phyloP scores from a whole-genome alignment of 352 stramenopile species.

The Phytophthora boehmeriae region DNA sequence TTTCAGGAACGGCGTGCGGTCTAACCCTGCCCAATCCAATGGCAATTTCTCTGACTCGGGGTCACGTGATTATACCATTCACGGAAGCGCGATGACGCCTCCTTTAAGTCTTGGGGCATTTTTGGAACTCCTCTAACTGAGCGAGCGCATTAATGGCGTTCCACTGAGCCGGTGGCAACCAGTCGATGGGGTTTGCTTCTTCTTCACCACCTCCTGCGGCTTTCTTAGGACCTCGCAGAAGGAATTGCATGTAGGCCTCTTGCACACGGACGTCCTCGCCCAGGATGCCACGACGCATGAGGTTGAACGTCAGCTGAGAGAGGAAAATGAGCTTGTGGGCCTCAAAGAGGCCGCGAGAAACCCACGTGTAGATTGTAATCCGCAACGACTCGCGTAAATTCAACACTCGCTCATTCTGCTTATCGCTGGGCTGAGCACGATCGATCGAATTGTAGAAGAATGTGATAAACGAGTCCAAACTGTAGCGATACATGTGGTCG shows the following conservation, averaged over 20 bases:
- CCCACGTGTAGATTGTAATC: conserved; percentile 97
- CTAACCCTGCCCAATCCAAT: conserved; percentile 96
- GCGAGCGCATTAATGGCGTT: conserved; percentile 89
- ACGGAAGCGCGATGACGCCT: conserved; percentile 95
- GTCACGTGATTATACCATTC: conserved; percentile 98
- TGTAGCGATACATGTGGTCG: conserved; percentile 99
- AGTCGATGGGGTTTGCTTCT: conserved; percentile 85
- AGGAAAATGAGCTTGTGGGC: conserved; percentile 98
- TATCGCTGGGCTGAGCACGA: conserved; percentile 84
- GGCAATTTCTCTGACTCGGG: conserved; percentile 97
- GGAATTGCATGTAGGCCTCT: conserved; percentile 97
- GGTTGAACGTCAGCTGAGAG: conserved; percentile 96
- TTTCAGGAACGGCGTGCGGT: conserved; percentile 96
- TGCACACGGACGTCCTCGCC: conserved; percentile 93
- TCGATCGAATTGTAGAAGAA: conserved; percentile 98
- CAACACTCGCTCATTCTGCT: conserved; percentile 90
- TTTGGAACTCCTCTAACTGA: conserved; percentile 97
- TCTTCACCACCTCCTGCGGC: conserved; percentile 40
- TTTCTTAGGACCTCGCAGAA: conserved; percentile 91
- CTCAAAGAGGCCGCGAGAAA: conserved; percentile 95
- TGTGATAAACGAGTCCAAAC: conserved; percentile 96
- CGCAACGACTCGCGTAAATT: conserved; percentile 94
- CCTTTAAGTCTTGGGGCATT: conserved; percentile 95
- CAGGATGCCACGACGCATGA: conserved; percentile 96
- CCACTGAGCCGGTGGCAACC: conserved; percentile 94